These are phyloP conservation scores for Globisporangium canariense DNA, from an alignment of 352 stramenopile genomes.

Conservation along the genomic window DNA sequence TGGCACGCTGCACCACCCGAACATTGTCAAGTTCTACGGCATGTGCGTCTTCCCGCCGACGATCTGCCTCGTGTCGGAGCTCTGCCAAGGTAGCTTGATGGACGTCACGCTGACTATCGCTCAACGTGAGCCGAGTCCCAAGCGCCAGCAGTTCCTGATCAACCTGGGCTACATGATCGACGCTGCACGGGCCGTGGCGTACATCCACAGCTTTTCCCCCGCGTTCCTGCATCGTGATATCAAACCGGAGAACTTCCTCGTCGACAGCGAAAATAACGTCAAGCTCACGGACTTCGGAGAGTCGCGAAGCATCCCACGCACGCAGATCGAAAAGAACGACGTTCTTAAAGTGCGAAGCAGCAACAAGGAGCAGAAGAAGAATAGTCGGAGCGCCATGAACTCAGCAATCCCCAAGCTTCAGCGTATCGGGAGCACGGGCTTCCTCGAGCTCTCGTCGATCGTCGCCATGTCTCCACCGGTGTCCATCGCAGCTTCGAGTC, in stretches of 20 bases:
- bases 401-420: neutral
- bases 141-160: slow-evolving; percentile 43
- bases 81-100: slow-evolving; percentile 46
- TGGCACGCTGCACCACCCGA: slow-evolving; percentile 43
- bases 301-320: slow-evolving; percentile 34
- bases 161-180: slow-evolving; percentile 63
- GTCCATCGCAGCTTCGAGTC: neutral
- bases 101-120: slow-evolving; percentile 31
- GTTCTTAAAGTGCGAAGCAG: neutral
- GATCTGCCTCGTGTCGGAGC: slow-evolving; percentile 56
- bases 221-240: slow-evolving; percentile 64
- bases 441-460: slow-evolving; percentile 15
- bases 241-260: slow-evolving; percentile 61
- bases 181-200: slow-evolving; percentile 46
- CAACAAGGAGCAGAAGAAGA: neutral
- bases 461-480: neutral
- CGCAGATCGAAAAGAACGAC: slow-evolving; percentile 6
- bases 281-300: slow-evolving; percentile 73
- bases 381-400: neutral
- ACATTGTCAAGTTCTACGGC: slow-evolving; percentile 59
- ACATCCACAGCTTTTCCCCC: slow-evolving; percentile 59
- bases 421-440: slow-evolving; percentile 8
- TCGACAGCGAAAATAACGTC: slow-evolving; percentile 44
- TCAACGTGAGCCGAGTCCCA: slow-evolving; percentile 8
- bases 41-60: slow-evolving; percentile 61